Evolutionary conservation across 805 yeast genomes (phyloP).

Genomic region (Metschnikowia lunata): DNA sequence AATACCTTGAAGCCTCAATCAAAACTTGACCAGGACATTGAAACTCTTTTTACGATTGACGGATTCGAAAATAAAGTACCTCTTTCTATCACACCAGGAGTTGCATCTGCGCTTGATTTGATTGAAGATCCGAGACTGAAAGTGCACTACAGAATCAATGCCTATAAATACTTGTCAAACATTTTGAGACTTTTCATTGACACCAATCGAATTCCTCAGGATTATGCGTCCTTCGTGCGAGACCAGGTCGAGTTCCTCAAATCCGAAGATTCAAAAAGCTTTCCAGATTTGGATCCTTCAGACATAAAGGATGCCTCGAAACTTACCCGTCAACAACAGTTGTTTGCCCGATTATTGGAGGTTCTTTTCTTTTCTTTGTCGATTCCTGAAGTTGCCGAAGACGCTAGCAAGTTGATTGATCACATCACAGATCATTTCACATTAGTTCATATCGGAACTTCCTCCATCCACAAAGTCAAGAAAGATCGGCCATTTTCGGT

Average conservation of each 20-base stretch:
- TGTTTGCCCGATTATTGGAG: conserved; percentile 61
- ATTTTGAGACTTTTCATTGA: conserved; percentile 68
- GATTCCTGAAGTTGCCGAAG: conserved; percentile 63
- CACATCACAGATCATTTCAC: conserved; percentile 77
- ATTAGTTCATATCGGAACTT: conserved; percentile 69
- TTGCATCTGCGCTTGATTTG: conserved; percentile 70
- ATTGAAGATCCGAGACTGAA: conserved; percentile 63
- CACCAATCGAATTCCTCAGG: conserved; percentile 44
- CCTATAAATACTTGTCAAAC: conserved; percentile 66
- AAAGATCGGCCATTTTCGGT: conserved; percentile 68
- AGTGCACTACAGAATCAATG: conserved; percentile 67
- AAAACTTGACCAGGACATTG: conserved; percentile 60
- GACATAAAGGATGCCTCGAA: conserved; percentile 45
- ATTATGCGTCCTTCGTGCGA: conserved; percentile 41
- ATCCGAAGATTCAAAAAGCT: conserved; percentile 33
- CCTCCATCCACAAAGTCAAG: conserved; percentile 63
- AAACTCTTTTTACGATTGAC: conserved; percentile 64
- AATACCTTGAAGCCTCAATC: conserved; percentile 54
- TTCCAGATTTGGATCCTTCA: conserved; percentile 36
- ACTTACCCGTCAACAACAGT: conserved; percentile 57
- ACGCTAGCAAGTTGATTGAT: conserved; percentile 57
- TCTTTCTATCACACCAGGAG: conserved; percentile 77
- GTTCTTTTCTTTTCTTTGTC: conserved; percentile 74
- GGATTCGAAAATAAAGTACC: conserved; percentile 60
- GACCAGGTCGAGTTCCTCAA: conserved; percentile 46